Percentiles rank a stretch among this genome's conserved stretches.
These are phyloP conservation scores for Chrysanthemum makinoi DNA, from an alignment of 129 eudicot genomes.

Conservation along the genomic window DNA sequence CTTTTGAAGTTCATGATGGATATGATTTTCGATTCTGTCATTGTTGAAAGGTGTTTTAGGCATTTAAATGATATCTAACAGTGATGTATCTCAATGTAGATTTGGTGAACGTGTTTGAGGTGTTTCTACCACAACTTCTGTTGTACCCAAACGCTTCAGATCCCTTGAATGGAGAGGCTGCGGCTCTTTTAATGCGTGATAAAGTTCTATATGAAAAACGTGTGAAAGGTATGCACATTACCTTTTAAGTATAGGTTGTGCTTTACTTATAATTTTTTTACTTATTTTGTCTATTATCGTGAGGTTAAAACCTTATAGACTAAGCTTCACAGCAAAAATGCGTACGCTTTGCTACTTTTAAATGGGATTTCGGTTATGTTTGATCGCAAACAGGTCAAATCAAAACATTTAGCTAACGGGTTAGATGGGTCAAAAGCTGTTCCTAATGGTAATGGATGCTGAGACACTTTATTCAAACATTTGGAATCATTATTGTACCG, in stretches of 20 bases:
- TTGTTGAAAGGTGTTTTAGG: constrained; percentile 12
- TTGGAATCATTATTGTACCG: no score
- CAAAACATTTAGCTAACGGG: no score
- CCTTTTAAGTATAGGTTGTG: background rate
- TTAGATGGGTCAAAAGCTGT: no score
- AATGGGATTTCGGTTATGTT: no score
- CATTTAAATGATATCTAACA: constrained; percentile 15
- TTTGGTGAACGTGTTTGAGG: constrained; percentile 86
- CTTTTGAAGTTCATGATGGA: no score
- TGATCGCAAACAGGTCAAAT: no score
- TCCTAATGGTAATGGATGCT: no score
- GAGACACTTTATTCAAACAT: no score
- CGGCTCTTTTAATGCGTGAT: constrained; percentile 87
- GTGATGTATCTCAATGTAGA: constrained; percentile 39
- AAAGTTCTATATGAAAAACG: constrained; percentile 63
- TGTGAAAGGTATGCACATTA: constrained; percentile 65
- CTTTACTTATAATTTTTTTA: background rate
- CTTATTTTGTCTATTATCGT: background rate
- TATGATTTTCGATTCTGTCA: background rate
- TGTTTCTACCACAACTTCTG: constrained; percentile 86
- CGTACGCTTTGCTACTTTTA: no score
- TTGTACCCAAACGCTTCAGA: constrained; percentile 88
- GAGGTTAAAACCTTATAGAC: background rate
- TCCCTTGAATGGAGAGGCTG: constrained; percentile 88
- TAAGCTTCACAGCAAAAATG: background rate